Base-by-base conservation (phyloP, 495 filamentous ascomycete species). In the Bryoglossum gracile region DNA sequence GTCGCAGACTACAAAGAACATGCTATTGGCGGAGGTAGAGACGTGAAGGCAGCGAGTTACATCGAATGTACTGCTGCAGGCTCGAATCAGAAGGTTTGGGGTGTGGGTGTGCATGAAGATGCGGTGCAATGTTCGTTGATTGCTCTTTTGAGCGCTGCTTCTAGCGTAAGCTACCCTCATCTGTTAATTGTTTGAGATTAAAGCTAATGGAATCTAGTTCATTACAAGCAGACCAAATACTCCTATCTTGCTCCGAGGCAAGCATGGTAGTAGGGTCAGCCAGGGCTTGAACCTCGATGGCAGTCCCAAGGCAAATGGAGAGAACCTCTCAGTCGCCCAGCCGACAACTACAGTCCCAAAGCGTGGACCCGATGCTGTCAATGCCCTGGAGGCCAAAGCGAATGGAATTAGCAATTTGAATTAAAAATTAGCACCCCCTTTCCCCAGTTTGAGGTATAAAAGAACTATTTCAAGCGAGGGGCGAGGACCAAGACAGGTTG, bases 1-100 rank as follows among this genome's bases (percentile, higher is more conserved):
- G 91, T 97, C 43, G 77, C 77, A 39, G 87, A 95, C 62, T 97
- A 97, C 66, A 96, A 95, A 68, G 94, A 96, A 64, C 94, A 97
- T 67, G 84, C 89, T 21, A 87, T 97, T 55, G 89, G 88, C 47
- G 68, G 73, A 9, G 85, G 87, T 37, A 75, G 75, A 45, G 82
- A 89, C 41, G 84, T 86, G 56, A 95, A 92, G 73, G 91, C 89
- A 32, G 91, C 87, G 13, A 89, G 88, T 10, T 98, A 89, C 57
- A 95, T 98, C 50, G 86, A 97, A 65, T 94, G 89, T 64, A 85
- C 79, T 33, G 77, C 84, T 30, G 68, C 80, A n/a, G 80, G 81
- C 14, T 80, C 72, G 36, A 72, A 72, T 24, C 70, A 85, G 46
- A 82, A 75, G 56, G 87, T 95, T 9, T 98, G 92, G 94, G 92